Evolutionary conservation across 2,329 filamentous ascomycete genomes (phyloP), one percentile per base, ranked within the genome.

Genomic region (Immersiporthe knoxdaviesiana): DNA sequence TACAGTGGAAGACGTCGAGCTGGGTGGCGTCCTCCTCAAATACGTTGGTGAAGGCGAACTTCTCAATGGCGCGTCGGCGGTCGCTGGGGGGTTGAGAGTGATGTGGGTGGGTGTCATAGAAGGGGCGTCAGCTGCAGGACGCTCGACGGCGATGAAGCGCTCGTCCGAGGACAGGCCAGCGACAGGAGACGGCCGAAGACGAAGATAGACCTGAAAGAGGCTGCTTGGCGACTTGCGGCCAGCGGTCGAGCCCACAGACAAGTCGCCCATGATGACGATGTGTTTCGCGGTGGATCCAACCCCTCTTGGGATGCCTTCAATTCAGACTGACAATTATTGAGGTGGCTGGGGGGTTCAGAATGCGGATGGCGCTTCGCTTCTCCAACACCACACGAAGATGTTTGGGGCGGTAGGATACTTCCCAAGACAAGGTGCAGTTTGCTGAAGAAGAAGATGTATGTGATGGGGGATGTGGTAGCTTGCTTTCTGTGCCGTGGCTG

Each of bases 31-130:
- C 85, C 77, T 98, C 94, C 74, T 97, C 92, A 74, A 98, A 97
- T 0, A 99, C 94, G 72, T 89, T 89, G 0, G 96, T 99, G 77
- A 99, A 99, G 1, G 91, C 92, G 78, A 98, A 99, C 77, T 92
- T 93, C 79, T 99, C 96, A 47, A 97, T 89, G 0, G 94, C 94
- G 60, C 94, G 89, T 74, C 95, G 92, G 68, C 95, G 88, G 71
- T 97, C 95, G 72, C 90, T 2, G 93, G 92, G 0, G 94, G 94
- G 74, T 92, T 92, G 21, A 94, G 79, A 0, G 90, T 92, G 72
- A 94, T 91, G 76, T 93, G 90, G 0, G 89, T 92, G 0, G 91
- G 84, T 32, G 79, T 77, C n/a, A 73, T 71, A 8, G 72, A 72
- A 1, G 73, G 72, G n/a, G 77, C 78, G 70, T 81, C 77, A 52